Evolutionary conservation across 805 yeast genomes (phyloP).

Genomic region (Wilhelminamyces savonicus): DNA sequence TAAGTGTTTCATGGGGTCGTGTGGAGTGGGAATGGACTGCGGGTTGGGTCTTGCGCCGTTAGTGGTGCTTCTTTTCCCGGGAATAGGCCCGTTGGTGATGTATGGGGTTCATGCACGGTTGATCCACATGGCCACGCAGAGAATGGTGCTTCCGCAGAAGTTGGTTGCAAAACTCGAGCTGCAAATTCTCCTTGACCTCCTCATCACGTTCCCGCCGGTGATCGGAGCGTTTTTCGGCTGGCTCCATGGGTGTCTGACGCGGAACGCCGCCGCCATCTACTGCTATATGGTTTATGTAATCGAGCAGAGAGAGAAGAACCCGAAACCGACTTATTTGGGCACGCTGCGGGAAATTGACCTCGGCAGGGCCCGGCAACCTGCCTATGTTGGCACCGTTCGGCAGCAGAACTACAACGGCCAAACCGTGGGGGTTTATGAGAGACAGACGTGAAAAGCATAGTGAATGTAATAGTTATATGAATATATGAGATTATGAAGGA

Average conservation of each 20-base stretch:
- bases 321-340: slow-evolving; percentile 14
- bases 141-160: slow-evolving; percentile 50
- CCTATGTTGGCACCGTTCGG: too few relatives aligned
- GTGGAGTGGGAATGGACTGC: slow-evolving; percentile 55
- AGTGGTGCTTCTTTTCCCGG: slow-evolving; percentile 60
- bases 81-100: slow-evolving; percentile 79
- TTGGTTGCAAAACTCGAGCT: slow-evolving; percentile 67
- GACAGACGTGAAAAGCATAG: too few relatives aligned
- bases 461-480: too few relatives aligned
- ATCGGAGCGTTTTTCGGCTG: slow-evolving; percentile 74
- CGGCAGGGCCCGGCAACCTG: too few relatives aligned
- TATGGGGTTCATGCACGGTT: slow-evolving; percentile 71
- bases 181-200: slow-evolving; percentile 67
- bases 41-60: slow-evolving; percentile 79
- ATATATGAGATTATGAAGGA: too few relatives aligned
- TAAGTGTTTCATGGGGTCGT: slow-evolving; percentile 73
- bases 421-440: too few relatives aligned
- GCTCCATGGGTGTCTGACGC: slow-evolving; percentile 79
- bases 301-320: slow-evolving; percentile 12
- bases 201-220: slow-evolving; percentile 73
- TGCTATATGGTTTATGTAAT: slow-evolving; percentile 10
- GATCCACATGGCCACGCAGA: slow-evolving; percentile 51
- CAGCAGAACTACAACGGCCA: too few relatives aligned
- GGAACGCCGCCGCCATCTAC: slow-evolving; percentile 81
- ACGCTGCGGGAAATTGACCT: too few relatives aligned